Percentiles rank a stretch among this genome's conserved stretches.
These are phyloP conservation scores for Chlorella sp. DNA, from an alignment of 139 green algal species.

Conservation along the genomic window DNA sequence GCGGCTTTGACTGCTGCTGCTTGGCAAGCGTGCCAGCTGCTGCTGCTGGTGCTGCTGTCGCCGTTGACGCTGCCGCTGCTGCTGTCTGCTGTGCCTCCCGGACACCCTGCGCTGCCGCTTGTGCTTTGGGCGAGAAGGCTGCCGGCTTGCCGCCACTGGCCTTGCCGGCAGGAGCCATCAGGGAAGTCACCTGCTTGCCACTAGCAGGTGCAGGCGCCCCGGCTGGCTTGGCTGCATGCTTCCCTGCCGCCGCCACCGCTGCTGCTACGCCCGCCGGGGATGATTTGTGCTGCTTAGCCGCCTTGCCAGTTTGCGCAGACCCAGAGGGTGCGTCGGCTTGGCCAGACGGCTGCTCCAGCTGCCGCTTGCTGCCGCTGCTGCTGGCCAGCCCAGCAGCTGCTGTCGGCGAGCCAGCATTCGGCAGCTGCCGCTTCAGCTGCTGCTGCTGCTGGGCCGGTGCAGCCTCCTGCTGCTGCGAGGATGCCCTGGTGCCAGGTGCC, in stretches of 20 bases:
- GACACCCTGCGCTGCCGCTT: too few species aligned
- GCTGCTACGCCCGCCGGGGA: not conserved
- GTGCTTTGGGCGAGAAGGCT: too few species aligned
- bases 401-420: not conserved
- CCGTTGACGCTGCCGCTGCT: not conserved
- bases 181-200: too few species aligned
- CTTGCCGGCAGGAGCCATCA: too few species aligned
- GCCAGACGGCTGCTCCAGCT: too few species aligned
- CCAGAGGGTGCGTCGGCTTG: too few species aligned
- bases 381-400: not conserved
- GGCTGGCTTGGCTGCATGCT: too few species aligned
- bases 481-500: not conserved
- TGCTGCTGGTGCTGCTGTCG: not conserved
- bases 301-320: too few species aligned
- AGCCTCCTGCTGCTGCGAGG: not conserved
- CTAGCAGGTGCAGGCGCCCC: too few species aligned
- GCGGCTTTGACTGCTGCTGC: too few species aligned
- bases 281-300: too few species aligned
- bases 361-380: not conserved
- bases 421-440: not conserved
- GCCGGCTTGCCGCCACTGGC: too few species aligned
- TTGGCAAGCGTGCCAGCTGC: not conserved
- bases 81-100: not conserved
- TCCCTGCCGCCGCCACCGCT: not conserved
- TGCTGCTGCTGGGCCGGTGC: not conserved